Conservation (phyloP, 768 basidiomycete genomes). For the Auriculariales sp. region DNA sequence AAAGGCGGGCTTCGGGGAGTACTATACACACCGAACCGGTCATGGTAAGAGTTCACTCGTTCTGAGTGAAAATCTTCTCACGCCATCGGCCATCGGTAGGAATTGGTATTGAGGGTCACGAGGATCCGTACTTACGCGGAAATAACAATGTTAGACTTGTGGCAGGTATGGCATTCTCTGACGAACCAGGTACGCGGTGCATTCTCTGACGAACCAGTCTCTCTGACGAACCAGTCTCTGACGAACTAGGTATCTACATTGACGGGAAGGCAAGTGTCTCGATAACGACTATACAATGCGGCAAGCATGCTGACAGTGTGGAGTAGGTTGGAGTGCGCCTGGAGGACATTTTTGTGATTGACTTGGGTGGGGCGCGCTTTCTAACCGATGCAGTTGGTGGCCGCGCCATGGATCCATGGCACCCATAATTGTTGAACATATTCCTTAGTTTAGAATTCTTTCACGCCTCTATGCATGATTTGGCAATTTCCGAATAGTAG, state of each 20-base stretch:
- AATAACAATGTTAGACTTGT: constrained; percentile 42
- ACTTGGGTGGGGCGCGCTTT: constrained; percentile 37
- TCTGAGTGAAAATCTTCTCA: constrained; percentile 1
- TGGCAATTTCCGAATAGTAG: no score
- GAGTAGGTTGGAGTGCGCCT: constrained; percentile 58
- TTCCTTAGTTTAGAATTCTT: background rate
- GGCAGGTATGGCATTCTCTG: constrained; percentile 60
- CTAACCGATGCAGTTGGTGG: constrained; percentile 56
- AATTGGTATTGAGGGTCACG: constrained; percentile 75
- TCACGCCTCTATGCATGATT: no score
- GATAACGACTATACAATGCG: background rate
- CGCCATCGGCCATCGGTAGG: constrained; percentile 28
- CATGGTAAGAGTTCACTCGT: constrained; percentile 35
- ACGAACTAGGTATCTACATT: constrained; percentile 70
- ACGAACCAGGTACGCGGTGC: no score
- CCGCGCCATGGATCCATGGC: constrained; percentile 23
- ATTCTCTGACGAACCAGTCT: constrained; percentile 15
- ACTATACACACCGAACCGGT: constrained; percentile 73
- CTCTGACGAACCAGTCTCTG: constrained; percentile 40
- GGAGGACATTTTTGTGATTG: constrained; percentile 71
- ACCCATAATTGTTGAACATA: constrained; percentile 2
- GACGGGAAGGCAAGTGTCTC: constrained; percentile 37
- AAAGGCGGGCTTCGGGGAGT: constrained; percentile 28
- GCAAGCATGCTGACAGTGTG: constrained; percentile 4
- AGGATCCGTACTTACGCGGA: constrained; percentile 68